Evolutionary conservation across 1,139 yeast species (phyloP).

Genomic region (Candida smagusa): DNA sequence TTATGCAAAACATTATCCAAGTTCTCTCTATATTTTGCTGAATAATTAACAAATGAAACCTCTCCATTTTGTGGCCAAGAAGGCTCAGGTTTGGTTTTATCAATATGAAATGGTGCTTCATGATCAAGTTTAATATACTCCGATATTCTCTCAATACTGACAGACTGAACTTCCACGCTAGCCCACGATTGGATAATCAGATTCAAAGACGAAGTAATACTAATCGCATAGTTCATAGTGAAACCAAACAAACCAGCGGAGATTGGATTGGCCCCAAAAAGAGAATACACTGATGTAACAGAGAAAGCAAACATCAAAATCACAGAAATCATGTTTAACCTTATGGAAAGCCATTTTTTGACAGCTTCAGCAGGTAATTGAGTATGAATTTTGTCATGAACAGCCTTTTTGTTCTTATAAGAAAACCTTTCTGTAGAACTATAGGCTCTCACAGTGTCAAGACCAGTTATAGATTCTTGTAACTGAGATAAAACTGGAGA

Average conservation of each 20-base stretch:
- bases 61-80: conserved; percentile 33
- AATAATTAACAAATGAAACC: conserved; percentile 27
- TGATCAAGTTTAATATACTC: conserved; percentile 33
- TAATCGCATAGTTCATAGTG: conserved; percentile 35
- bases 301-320: conserved; percentile 28
- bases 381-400: conserved; percentile 16
- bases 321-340: conserved; percentile 36
- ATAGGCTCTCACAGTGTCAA: conserved; percentile 35
- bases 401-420: conserved; percentile 21
- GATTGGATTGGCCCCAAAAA: conserved; percentile 8
- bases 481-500: conserved; percentile 35
- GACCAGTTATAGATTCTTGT: conserved; percentile 37
- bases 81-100: conserved; percentile 22
- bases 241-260: conserved; percentile 37
- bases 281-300: conserved; percentile 9
- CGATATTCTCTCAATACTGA: conserved; percentile 35
- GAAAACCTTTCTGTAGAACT: conserved; percentile 27
- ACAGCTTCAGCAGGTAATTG: conserved; percentile 21
- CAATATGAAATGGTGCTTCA: conserved; percentile 30
- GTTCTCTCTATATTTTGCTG: conserved; percentile 31
- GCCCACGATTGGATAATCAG: conserved; percentile 34
- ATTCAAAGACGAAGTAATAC: conserved; percentile 29
- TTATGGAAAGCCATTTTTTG: conserved; percentile 39
- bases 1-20: conserved; percentile 25
- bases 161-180: conserved; percentile 32